phyloP scores from a whole-genome alignment of 208 protist genomes.

The Trypanosoma brucei region DNA sequence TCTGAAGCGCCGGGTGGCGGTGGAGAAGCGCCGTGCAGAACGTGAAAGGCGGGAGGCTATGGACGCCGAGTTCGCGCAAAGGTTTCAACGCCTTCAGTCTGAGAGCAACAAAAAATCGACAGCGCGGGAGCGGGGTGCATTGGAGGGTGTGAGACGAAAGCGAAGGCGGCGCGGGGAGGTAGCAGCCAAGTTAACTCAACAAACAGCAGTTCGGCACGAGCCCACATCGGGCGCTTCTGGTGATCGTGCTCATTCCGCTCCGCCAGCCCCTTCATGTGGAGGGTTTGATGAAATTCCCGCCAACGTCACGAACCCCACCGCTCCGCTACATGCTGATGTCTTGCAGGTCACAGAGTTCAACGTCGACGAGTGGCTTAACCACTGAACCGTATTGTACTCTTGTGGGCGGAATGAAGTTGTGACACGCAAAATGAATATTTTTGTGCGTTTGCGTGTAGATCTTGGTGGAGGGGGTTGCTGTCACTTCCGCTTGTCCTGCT shows the following conservation, averaged over 20 bases:
- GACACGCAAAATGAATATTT: too few relatives aligned
- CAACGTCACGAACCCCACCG: not conserved
- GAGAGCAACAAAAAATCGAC: not conserved
- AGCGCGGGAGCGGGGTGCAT: not conserved
- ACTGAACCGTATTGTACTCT: constrained; percentile 4
- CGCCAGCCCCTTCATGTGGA: too few relatives aligned
- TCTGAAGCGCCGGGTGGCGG: constrained; percentile 54
- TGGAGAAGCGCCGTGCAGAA: constrained; percentile 30
- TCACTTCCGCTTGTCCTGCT: too few relatives aligned
- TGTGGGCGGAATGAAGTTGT: too few relatives aligned
- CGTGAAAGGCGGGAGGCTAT: constrained; percentile 39
- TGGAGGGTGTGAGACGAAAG: not conserved
- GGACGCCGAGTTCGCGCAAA: constrained; percentile 36
- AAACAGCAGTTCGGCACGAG: too few relatives aligned
- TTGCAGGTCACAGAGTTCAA: constrained; percentile 44
- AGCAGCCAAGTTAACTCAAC: too few relatives aligned
- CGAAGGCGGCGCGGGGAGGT: not conserved
- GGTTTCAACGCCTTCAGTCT: constrained; percentile 22
- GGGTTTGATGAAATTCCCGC: not conserved
- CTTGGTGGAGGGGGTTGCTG: too few relatives aligned
- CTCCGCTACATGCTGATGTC: not conserved
- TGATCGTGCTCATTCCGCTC: constrained; percentile 10
- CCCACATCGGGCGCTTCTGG: constrained; percentile 2
- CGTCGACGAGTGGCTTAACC: constrained; percentile 42
- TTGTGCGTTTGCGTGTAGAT: too few relatives aligned